These are phyloP conservation scores for Geotrichum siamense DNA, from an alignment of 1,139 yeast species.

Conservation along the genomic window DNA sequence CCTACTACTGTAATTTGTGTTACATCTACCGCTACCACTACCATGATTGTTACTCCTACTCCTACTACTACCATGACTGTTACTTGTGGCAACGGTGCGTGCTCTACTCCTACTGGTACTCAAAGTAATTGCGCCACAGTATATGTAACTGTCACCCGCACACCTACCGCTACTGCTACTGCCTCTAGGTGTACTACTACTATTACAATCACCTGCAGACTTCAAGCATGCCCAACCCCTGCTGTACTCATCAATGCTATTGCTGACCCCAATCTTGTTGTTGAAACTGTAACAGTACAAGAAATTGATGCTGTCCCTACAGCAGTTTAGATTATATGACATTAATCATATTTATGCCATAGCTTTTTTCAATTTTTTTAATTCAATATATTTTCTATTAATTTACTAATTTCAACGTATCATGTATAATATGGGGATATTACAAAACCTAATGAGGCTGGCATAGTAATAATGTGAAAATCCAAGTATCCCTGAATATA, in stretches of 20 bases:
- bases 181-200: conserved; percentile 1
- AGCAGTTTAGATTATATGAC: background rate
- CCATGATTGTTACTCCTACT: background rate
- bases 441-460: too few relatives aligned
- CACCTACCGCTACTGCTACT: background rate
- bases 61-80: background rate
- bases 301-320: conserved; percentile 1
- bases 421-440: too few relatives aligned
- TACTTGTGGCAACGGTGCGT: background rate
- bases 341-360: too few relatives aligned
- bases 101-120: conserved; percentile 1
- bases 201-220: conserved; percentile 1
- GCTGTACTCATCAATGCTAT: background rate
- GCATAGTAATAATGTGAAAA: too few relatives aligned
- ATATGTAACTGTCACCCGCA: conserved; percentile 1
- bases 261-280: background rate
- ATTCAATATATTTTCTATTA: too few relatives aligned
- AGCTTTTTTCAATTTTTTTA: too few relatives aligned
- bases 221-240: conserved; percentile 3
- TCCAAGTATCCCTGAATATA: too few relatives aligned
- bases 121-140: conserved; percentile 3
- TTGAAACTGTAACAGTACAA: background rate
- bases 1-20: background rate
- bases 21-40: background rate
- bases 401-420: too few relatives aligned